Conservation (phyloP, 495 filamentous ascomycete genomes). For the Xylaria nigripes region DNA sequence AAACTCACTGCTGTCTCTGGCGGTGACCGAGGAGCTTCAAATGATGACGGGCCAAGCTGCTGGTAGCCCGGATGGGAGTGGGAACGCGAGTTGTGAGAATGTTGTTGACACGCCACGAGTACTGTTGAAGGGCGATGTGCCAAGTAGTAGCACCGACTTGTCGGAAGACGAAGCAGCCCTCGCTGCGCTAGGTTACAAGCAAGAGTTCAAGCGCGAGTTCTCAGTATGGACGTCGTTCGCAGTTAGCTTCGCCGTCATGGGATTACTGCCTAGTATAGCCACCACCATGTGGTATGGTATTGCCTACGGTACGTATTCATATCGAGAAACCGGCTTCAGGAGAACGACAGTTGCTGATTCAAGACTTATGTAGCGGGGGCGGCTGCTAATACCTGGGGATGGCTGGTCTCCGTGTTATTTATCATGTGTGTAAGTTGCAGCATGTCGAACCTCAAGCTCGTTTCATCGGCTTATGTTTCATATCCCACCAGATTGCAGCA, state of each 20-base stretch:
- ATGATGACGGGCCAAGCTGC: slow-evolving; percentile 1
- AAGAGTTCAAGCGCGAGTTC: slow-evolving; percentile 77
- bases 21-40: neutral
- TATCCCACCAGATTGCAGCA: slow-evolving; percentile 6
- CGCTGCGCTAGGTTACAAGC: slow-evolving; percentile 64
- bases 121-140: too few species aligned
- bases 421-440: slow-evolving; percentile 55
- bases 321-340: neutral
- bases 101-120: too few species aligned
- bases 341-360: slow-evolving; percentile 7
- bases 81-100: neutral
- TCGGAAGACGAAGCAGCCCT: slow-evolving; percentile 68
- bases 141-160: too few species aligned
- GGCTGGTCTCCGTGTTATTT: slow-evolving; percentile 66
- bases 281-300: slow-evolving; percentile 71
- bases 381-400: slow-evolving; percentile 78
- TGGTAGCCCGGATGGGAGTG: neutral
- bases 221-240: slow-evolving; percentile 78
- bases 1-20: neutral
- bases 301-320: slow-evolving; percentile 50
- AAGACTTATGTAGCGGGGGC: slow-evolving; percentile 45
- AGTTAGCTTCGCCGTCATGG: slow-evolving; percentile 68
- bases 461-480: slow-evolving; percentile 42
- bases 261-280: slow-evolving; percentile 66
- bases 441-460: slow-evolving; percentile 30